phyloP scores from a whole-genome alignment of 352 stramenopile genomes.

The Globisporangium cederbergense region DNA sequence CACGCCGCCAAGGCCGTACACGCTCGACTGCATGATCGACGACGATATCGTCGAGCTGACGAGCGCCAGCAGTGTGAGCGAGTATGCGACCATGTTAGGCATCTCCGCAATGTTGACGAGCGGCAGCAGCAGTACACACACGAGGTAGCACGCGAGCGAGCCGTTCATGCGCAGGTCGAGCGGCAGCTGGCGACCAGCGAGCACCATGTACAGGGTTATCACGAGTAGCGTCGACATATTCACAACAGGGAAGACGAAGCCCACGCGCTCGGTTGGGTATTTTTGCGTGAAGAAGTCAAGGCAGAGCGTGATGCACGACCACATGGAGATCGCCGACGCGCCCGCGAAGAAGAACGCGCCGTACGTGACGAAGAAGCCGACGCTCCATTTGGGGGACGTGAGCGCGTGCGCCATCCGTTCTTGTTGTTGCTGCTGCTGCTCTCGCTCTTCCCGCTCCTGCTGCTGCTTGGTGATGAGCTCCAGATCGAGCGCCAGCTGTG shows the following conservation, averaged over 20 bases:
- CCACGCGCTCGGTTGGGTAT: slow-evolving; percentile 61
- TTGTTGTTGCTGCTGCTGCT: not conserved
- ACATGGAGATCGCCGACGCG: slow-evolving; percentile 69
- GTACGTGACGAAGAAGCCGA: slow-evolving; percentile 64
- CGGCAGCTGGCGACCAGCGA: slow-evolving; percentile 59
- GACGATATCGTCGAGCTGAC: slow-evolving; percentile 63
- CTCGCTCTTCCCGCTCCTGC: not conserved
- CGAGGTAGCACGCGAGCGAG: slow-evolving; percentile 47
- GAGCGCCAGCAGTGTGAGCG: slow-evolving; percentile 53
- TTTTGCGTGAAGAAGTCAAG: slow-evolving; percentile 67
- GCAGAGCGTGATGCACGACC: slow-evolving; percentile 72
- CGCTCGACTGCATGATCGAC: slow-evolving; percentile 67
- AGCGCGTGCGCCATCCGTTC: not conserved
- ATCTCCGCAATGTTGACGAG: slow-evolving; percentile 58
- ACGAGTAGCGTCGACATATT: slow-evolving; percentile 84
- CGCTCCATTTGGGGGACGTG: slow-evolving; percentile 17
- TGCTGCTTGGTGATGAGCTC: slow-evolving; percentile 7
- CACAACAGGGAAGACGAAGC: slow-evolving; percentile 79
- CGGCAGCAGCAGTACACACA: slow-evolving; percentile 56
- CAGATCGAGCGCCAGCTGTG: slow-evolving; percentile 9
- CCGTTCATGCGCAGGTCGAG: slow-evolving; percentile 55
- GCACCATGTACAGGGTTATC: slow-evolving; percentile 79
- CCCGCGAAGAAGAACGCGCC: slow-evolving; percentile 74
- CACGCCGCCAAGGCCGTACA: slow-evolving; percentile 74
- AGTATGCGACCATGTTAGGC: slow-evolving; percentile 42